A percentile compares a stretch with the other conserved stretches of the same genome.
Conservation (phyloP, 768 basidiomycete genomes). For the Boletus pseudopeckii region DNA sequence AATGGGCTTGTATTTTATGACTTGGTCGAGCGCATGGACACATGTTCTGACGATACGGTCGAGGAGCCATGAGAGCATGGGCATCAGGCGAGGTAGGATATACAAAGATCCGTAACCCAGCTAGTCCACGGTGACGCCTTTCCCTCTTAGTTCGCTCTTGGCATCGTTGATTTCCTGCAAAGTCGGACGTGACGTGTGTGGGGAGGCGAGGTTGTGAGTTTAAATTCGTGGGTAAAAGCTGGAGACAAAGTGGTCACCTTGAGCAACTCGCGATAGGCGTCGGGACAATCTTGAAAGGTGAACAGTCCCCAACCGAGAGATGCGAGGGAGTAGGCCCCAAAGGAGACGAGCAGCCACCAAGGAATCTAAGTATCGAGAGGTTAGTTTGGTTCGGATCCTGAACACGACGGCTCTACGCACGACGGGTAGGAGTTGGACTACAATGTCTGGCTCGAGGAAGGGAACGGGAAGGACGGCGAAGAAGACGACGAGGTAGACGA, state of each 20-base stretch:
- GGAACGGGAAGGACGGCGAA: conserved; percentile 16
- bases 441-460: conserved; percentile 6
- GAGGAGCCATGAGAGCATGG: too few species aligned
- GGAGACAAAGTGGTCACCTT: conserved; percentile 33
- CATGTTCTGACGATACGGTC: too few species aligned
- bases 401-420: conserved; percentile 2
- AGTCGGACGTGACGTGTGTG: not conserved
- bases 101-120: not conserved
- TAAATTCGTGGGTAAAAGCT: not conserved
- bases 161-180: conserved; percentile 58
- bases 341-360: conserved; percentile 78
- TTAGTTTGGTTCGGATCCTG: not conserved
- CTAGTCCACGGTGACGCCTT: conserved; percentile 60
- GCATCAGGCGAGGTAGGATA: not conserved
- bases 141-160: conserved; percentile 54
- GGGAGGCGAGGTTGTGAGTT: not conserved
- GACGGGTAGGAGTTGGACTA: conserved; percentile 11
- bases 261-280: conserved; percentile 71
- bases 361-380: conserved; percentile 52
- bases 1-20: too few species aligned
- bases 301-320: conserved; percentile 74
- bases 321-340: conserved; percentile 76
- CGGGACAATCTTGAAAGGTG: conserved; percentile 74
- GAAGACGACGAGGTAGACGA: conserved; percentile 40
- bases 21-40: too few species aligned